Conservation (phyloP, 768 basidiomycete genomes). For the Boletellus emodensis region DNA sequence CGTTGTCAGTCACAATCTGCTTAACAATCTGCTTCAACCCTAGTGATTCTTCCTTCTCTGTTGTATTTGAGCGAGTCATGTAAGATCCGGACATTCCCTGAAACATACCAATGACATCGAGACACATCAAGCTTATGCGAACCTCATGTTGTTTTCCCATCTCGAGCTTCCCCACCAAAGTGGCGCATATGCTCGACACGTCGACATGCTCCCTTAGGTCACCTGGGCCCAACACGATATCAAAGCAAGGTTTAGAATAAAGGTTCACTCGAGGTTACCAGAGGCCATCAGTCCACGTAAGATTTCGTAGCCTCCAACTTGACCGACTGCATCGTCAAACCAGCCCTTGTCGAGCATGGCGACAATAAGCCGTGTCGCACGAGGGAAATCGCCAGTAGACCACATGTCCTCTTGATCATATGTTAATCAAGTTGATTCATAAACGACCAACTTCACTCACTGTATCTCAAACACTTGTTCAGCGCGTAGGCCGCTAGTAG, state of each 20-base stretch:
- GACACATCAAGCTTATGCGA: constrained; percentile 17
- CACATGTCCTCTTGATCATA: constrained; percentile 12
- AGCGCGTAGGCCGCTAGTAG: constrained; percentile 21
- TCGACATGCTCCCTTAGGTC: constrained; percentile 8
- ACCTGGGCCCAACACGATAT: not conserved
- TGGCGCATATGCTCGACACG: constrained; percentile 9
- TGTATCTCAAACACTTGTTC: constrained; percentile 10
- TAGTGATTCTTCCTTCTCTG: not conserved
- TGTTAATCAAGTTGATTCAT: not conserved
- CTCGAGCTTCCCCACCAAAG: constrained; percentile 13
- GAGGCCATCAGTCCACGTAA: not conserved
- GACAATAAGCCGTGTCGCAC: constrained; percentile 7
- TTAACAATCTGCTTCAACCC: too few relatives aligned
- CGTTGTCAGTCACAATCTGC: not conserved
- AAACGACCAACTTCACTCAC: constrained; percentile 1
- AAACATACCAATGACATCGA: constrained; percentile 21
- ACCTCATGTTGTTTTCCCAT: constrained; percentile 10
- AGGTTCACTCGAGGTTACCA: too few relatives aligned
- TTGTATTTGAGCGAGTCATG: too few relatives aligned
- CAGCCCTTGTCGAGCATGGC: constrained; percentile 17
- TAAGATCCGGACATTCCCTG: too few relatives aligned
- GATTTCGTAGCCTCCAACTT: not conserved
- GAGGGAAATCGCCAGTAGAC: constrained; percentile 1
- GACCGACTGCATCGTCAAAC: constrained; percentile 22
- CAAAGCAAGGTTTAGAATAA: too few relatives aligned